These are phyloP conservation scores for Vitis riparia DNA, from an alignment of 164 flowering plant species.

Conservation along the genomic window DNA sequence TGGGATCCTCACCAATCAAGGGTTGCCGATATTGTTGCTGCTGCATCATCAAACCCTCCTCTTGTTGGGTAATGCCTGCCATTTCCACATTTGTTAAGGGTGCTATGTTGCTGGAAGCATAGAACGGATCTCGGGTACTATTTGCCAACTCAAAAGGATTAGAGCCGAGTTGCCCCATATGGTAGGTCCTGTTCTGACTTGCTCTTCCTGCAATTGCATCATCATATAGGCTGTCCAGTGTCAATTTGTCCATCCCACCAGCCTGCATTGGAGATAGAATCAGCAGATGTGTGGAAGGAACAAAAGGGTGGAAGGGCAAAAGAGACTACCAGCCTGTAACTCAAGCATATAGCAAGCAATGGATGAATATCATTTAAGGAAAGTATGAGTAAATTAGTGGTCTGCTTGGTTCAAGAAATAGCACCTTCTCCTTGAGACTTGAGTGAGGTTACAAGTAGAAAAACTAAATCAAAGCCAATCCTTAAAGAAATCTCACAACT, in stretches of 20 bases:
- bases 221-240: constrained; percentile 44
- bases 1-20: no score
- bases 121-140: constrained; percentile 22
- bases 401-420: no score
- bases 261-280: constrained; percentile 25
- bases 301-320: no score
- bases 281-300: no score
- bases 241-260: constrained; percentile 39
- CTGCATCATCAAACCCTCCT: constrained; percentile 21
- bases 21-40: constrained; percentile 16
- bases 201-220: constrained; percentile 23
- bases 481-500: no score
- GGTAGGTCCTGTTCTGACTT: constrained; percentile 23
- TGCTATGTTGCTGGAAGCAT: constrained; percentile 13
- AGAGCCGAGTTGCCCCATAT: constrained; percentile 16
- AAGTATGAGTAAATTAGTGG: no score
- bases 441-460: no score
- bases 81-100: constrained; percentile 31
- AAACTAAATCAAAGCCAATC: no score
- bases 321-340: no score
- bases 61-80: constrained; percentile 27
- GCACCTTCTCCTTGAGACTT: neutral
- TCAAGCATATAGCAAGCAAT: no score
- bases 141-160: constrained; percentile 29
- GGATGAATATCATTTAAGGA: no score